A percentile compares a stretch with the other conserved stretches of the same genome.
Evolutionary conservation across 1,284 basidiomycete genomes (phyloP).

Genomic region (Ganoderma meredithae): DNA sequence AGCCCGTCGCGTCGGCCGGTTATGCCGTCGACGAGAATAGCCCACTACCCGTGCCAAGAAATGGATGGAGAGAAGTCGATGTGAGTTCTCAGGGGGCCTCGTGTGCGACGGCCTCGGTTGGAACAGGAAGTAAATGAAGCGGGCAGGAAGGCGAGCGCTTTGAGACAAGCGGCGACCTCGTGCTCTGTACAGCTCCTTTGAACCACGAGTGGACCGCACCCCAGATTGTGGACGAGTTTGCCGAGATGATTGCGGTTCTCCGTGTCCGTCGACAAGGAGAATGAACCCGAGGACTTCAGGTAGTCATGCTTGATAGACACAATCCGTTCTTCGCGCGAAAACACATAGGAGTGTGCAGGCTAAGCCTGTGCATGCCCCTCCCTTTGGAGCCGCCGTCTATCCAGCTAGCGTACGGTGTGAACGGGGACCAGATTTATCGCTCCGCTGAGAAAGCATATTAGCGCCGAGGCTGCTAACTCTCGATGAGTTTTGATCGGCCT

Average conservation of each 20-base stretch:
- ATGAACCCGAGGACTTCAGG: conserved; percentile 10
- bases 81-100: conserved; percentile 11
- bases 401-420: not conserved
- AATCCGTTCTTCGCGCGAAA: not conserved
- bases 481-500: not conserved
- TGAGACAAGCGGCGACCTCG: conserved; percentile 6
- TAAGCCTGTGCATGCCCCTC: not conserved
- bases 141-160: not conserved
- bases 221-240: not conserved
- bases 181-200: not conserved
- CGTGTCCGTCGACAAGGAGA: conserved; percentile 6
- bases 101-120: not conserved
- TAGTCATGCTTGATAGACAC: not conserved
- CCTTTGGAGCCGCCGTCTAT: not conserved
- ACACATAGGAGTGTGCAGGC: not conserved
- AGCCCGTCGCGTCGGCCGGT: not conserved
- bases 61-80: not conserved
- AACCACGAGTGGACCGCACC: not conserved
- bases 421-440: not conserved
- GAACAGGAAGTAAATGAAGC: not conserved
- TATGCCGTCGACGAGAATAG: conserved; percentile 15
- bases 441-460: not conserved
- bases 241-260: conserved; percentile 16
- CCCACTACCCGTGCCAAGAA: not conserved
- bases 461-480: not conserved